Conservation (phyloP, 306 rosid species). For the Citrullus amarus region DNA sequence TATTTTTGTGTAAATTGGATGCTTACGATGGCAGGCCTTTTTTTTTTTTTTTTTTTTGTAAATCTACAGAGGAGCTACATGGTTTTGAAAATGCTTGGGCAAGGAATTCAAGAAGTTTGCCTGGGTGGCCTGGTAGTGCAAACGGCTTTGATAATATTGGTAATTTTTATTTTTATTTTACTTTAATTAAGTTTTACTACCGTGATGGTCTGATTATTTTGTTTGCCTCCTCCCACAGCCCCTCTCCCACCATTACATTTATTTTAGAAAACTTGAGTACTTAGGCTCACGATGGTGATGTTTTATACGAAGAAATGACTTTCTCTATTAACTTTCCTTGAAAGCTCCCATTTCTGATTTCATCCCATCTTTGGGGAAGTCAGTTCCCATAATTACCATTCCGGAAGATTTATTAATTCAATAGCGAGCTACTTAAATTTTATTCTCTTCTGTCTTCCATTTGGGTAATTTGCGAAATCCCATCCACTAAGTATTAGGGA, state of each 20-base stretch:
- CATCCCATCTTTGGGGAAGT: no score
- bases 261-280: neutral
- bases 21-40: neutral
- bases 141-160: neutral
- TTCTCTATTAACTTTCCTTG: no score
- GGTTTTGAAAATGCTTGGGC: conserved; percentile 75
- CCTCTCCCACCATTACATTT: neutral
- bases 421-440: no score
- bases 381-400: no score
- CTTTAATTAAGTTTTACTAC: neutral
- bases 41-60: neutral
- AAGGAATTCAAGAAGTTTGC: conserved; percentile 45
- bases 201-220: neutral
- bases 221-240: neutral
- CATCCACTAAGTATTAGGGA: neutral
- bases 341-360: no score
- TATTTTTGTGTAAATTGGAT: neutral
- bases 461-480: no score
- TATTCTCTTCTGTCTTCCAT: no score
- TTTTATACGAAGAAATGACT: neutral
- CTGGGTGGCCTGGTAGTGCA: conserved; percentile 38
- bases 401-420: no score
- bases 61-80: conserved; percentile 44
- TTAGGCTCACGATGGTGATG: neutral
- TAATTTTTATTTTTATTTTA: neutral